These are phyloP conservation scores for Phaeosphaeriaceae sp. DNA, from an alignment of 2,329 filamentous ascomycete species.

Conservation along the genomic window DNA sequence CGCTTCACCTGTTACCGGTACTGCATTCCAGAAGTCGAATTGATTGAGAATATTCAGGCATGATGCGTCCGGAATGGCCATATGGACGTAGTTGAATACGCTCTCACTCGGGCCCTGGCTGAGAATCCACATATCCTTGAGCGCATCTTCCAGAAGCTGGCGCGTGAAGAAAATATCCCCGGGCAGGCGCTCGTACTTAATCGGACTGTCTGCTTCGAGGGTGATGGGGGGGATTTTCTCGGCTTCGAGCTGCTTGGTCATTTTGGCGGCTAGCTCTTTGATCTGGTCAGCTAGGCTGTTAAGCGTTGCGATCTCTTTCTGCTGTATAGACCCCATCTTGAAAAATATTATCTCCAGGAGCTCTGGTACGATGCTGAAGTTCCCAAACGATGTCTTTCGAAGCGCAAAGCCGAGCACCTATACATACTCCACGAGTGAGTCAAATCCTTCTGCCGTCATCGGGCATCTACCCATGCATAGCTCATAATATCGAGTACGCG, in stretches of 20 bases:
- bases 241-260: conserved; percentile 52
- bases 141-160: conserved; percentile 54
- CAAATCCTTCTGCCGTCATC: background rate
- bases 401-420: background rate
- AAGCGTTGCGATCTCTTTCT: conserved; percentile 43
- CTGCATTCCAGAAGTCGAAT: conserved; percentile 61
- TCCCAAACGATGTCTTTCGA: background rate
- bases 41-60: conserved; percentile 58
- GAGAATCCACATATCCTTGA: conserved; percentile 57
- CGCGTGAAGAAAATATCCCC: conserved; percentile 54
- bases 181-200: conserved; percentile 51
- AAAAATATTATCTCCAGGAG: background rate
- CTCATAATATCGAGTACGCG: background rate
- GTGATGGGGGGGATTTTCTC: conserved; percentile 54
- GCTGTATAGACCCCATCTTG: conserved; percentile 27
- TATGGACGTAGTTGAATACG: conserved; percentile 51
- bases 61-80: conserved; percentile 53
- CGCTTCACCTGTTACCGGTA: conserved; percentile 57
- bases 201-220: conserved; percentile 54
- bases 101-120: conserved; percentile 60
- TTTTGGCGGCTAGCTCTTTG: conserved; percentile 52
- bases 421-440: background rate
- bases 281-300: conserved; percentile 55
- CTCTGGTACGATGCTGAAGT: background rate
- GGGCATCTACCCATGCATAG: background rate